phyloP scores from a whole-genome alignment of 306 rosid species.

The Gillenia trifoliata region DNA sequence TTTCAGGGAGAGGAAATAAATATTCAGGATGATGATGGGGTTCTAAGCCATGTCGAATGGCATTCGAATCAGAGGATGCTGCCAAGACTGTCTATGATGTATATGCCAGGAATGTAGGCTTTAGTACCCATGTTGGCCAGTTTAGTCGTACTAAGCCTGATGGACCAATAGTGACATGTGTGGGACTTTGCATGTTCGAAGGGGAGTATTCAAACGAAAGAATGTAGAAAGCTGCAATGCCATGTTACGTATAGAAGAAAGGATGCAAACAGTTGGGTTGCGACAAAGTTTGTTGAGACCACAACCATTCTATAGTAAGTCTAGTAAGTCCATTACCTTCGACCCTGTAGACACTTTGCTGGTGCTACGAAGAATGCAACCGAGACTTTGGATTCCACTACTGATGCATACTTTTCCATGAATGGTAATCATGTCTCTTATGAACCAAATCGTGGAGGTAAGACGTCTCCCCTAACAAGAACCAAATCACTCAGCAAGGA shows the following conservation, averaged over 20 bases:
- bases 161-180: constrained; percentile 68
- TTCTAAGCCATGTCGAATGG: constrained; percentile 54
- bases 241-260: constrained; percentile 64
- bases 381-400: constrained; percentile 34
- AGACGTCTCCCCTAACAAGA: constrained; percentile 58
- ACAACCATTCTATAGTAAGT: constrained; percentile 59
- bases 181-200: constrained; percentile 72
- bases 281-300: constrained; percentile 70
- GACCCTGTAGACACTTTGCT: too few relatives aligned
- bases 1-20: constrained; percentile 33
- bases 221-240: constrained; percentile 74
- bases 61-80: constrained; percentile 60
- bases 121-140: constrained; percentile 63
- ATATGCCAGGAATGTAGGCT: constrained; percentile 55
- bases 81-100: constrained; percentile 59
- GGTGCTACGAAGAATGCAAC: constrained; percentile 48
- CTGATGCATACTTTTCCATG: constrained; percentile 36
- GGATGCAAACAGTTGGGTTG: constrained; percentile 47
- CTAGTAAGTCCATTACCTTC: constrained; percentile 51
- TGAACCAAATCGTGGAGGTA: constrained; percentile 31
- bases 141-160: constrained; percentile 62
- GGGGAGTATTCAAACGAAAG: constrained; percentile 61
- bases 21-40: constrained; percentile 33
- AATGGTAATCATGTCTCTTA: constrained; percentile 39
- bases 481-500: constrained; percentile 35